Conservation (phyloP, 148 eudicot species). For the Beta vulgaris region DNA sequence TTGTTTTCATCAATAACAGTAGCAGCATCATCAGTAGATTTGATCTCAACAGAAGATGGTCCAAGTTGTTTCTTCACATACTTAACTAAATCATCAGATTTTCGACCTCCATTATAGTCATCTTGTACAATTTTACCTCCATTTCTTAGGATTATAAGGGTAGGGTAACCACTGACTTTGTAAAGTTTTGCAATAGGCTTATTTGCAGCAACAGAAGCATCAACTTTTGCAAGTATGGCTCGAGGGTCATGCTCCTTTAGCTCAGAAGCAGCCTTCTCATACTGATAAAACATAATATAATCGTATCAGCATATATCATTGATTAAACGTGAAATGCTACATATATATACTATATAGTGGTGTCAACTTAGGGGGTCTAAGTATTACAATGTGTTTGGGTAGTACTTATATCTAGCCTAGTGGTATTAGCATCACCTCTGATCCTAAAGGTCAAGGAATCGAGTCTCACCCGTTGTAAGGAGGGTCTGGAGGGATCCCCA, state of each 20-base stretch:
- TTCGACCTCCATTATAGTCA: conserved; percentile 73
- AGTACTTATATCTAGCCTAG: too few species aligned
- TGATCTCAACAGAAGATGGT: conserved; percentile 73
- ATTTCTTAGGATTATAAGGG: conserved; percentile 63
- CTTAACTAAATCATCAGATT: conserved; percentile 67
- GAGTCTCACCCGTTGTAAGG: too few species aligned
- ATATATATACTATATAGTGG: background rate
- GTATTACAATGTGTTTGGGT: too few species aligned
- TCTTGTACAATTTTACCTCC: conserved; percentile 60
- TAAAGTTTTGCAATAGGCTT: conserved; percentile 44
- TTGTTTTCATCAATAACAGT: conserved; percentile 35
- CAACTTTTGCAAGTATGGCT: conserved; percentile 63
- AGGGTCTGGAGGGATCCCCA: too few species aligned
- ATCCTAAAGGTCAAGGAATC: too few species aligned
- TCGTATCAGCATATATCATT: too few species aligned
- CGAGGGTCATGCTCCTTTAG: conserved; percentile 69
- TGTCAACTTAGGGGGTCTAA: too few species aligned
- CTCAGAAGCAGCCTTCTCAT: conserved; percentile 73
- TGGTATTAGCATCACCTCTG: too few species aligned
- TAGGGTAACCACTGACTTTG: conserved; percentile 61
- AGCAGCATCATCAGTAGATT: conserved; percentile 45
- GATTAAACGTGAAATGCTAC: too few species aligned
- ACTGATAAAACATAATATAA: conserved; percentile 52
- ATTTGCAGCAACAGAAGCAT: conserved; percentile 58
- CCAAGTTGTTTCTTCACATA: conserved; percentile 69